Percentiles rank a stretch among this genome's conserved stretches.
Conservation (phyloP, 306 rosid species). For the Canavalia ensiformis region DNA sequence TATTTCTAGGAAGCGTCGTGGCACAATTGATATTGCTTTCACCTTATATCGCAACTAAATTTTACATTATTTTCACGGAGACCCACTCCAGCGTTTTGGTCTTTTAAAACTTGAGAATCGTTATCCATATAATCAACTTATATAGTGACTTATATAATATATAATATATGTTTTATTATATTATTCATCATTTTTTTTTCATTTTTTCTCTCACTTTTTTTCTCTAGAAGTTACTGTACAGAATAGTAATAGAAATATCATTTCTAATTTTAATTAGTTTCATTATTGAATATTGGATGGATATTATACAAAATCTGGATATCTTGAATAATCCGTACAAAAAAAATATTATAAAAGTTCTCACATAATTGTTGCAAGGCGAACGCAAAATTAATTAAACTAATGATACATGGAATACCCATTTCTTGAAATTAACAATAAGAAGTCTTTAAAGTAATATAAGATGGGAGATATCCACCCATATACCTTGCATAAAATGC, state of each 20-base stretch:
- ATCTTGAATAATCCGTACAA: too few species aligned
- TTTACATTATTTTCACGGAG: neutral
- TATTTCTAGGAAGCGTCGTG: constrained; percentile 39
- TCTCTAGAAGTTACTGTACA: too few species aligned
- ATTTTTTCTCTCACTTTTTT: too few species aligned
- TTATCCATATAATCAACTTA: too few species aligned
- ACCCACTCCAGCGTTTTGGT: neutral
- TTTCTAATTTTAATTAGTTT: neutral
- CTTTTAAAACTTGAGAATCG: too few species aligned
- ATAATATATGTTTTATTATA: too few species aligned
- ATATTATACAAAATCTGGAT: neutral
- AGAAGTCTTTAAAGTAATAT: neutral
- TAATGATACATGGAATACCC: neutral
- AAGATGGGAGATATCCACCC: neutral
- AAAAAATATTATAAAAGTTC: neutral
- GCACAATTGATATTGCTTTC: neutral
- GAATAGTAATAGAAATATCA: too few species aligned
- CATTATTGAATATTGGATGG: neutral
- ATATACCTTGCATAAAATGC: neutral
- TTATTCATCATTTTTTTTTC: too few species aligned
- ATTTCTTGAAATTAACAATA: neutral
- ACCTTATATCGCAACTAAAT: neutral
- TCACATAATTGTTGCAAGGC: neutral
- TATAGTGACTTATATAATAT: too few species aligned
- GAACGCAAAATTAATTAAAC: neutral